Evolutionary conservation across 1,284 basidiomycete species (phyloP).

Genomic region (Cryptococcus amylolentus): DNA sequence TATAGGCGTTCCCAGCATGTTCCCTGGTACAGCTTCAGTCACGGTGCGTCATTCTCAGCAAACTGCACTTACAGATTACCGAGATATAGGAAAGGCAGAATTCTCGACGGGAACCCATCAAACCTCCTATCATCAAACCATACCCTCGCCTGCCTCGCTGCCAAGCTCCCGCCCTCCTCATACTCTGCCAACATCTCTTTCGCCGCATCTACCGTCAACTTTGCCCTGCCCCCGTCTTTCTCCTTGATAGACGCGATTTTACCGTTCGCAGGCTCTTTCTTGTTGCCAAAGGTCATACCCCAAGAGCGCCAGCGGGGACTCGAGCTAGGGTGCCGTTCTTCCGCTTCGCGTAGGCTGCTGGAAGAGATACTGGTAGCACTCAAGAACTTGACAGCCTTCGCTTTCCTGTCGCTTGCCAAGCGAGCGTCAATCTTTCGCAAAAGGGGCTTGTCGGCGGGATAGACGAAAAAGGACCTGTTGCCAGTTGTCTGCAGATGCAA

Average conservation of each 20-base stretch:
- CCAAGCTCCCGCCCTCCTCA: conserved; percentile 24
- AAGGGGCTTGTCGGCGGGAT: conserved; percentile 73
- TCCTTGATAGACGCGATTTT: background rate
- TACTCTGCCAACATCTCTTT: conserved; percentile 28
- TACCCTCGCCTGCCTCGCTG: conserved; percentile 53
- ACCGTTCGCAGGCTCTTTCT: conserved; percentile 1
- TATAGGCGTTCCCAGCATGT: conserved; percentile 89
- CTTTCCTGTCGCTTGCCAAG: conserved; percentile 46
- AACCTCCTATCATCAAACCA: conserved; percentile 93
- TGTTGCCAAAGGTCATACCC: conserved; percentile 19
- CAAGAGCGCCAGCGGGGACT: conserved; percentile 34
- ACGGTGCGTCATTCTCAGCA: background rate
- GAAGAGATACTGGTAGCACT: conserved; percentile 1
- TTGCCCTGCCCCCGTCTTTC: background rate
- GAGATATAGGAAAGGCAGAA: conserved; percentile 90
- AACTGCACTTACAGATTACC: conserved; percentile 73
- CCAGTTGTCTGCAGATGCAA: conserved; percentile 62
- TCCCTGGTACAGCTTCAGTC: conserved; percentile 56
- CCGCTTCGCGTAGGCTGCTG: background rate
- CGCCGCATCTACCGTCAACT: conserved; percentile 27
- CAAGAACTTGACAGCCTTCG: conserved; percentile 35
- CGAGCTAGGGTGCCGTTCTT: background rate
- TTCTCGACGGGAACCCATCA: conserved; percentile 92
- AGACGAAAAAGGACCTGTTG: conserved; percentile 80
- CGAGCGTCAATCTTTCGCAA: conserved; percentile 69